phyloP scores from a whole-genome alignment of 495 filamentous ascomycete genomes.

The Penicillium coprophilum region DNA sequence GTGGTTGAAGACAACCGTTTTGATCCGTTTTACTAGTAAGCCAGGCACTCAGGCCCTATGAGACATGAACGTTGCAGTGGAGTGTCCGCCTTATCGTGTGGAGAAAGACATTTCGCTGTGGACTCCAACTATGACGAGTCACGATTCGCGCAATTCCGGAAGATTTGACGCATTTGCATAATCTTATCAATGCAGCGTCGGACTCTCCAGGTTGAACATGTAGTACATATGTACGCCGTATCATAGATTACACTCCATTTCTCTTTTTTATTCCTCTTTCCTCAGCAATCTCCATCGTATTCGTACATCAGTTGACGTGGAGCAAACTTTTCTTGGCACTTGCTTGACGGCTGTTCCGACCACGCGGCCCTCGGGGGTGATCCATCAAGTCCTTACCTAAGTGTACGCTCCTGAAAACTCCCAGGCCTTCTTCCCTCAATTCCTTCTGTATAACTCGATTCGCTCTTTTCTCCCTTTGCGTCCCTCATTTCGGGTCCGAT shows the following conservation, averaged over 20 bases:
- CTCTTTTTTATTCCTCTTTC: not conserved
- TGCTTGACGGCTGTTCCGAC: conserved; percentile 5
- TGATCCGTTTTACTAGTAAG: no score
- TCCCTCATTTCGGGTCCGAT: conserved; percentile 19
- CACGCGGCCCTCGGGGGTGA: conserved; percentile 8
- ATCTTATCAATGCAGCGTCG: conserved; percentile 1
- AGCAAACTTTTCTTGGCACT: conserved; percentile 4
- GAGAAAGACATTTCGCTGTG: not conserved
- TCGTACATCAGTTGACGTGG: conserved; percentile 6
- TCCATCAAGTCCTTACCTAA: conserved; percentile 12
- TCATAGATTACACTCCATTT: not conserved
- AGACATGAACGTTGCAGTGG: not conserved
- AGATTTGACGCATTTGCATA: not conserved
- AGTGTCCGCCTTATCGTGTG: conserved; percentile 3
- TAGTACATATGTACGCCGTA: no score
- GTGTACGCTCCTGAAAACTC: conserved; percentile 4
- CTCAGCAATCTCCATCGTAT: not conserved
- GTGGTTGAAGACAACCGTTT: no score
- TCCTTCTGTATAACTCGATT: conserved; percentile 8
- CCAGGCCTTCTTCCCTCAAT: conserved; percentile 5
- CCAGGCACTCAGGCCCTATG: no score
- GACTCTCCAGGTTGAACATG: no score
- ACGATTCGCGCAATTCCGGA: not conserved
- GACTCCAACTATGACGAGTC: not conserved
- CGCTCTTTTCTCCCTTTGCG: conserved; percentile 6